Conservation (phyloP, 495 filamentous ascomycete genomes). For the Penicillium coffeae region DNA sequence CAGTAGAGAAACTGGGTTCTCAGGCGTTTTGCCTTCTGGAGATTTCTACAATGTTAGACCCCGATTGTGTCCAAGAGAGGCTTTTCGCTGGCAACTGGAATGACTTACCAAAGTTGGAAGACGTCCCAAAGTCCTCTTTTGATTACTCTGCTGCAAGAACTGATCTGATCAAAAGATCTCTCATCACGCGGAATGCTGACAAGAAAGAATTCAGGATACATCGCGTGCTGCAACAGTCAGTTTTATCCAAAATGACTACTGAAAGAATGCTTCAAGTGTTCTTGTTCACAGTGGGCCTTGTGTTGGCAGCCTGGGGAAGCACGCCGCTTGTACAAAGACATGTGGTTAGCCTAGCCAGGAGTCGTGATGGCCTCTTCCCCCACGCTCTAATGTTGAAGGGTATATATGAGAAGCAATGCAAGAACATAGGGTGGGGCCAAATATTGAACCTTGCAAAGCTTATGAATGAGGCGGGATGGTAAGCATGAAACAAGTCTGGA, state of each 20-base stretch:
- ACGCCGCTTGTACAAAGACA: slow-evolving; percentile 16
- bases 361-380: too few relatives aligned
- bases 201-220: slow-evolving; percentile 15
- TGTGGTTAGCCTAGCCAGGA: too few relatives aligned
- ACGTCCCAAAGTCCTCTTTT: slow-evolving; percentile 2
- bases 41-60: slow-evolving; percentile 30
- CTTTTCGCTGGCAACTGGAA: slow-evolving; percentile 16
- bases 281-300: slow-evolving; percentile 11
- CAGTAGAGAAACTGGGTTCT: slow-evolving; percentile 26
- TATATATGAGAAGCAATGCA: too few relatives aligned
- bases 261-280: slow-evolving; percentile 12
- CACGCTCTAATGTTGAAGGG: too few relatives aligned
- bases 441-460: too few relatives aligned
- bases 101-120: slow-evolving; percentile 24
- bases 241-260: slow-evolving; percentile 16
- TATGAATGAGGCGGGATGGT: slow-evolving; percentile 21
- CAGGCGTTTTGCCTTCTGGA: slow-evolving; percentile 22
- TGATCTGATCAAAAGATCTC: not conserved
- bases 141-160: not conserved
- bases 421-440: too few relatives aligned
- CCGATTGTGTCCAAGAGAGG: slow-evolving; percentile 27
- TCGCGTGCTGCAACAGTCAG: slow-evolving; percentile 29
- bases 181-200: not conserved
- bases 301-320: slow-evolving; percentile 19
- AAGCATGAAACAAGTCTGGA: too few relatives aligned